Evolutionary conservation across 345 rosid genomes (phyloP).

Genomic region (Eucalyptus cloeziana): DNA sequence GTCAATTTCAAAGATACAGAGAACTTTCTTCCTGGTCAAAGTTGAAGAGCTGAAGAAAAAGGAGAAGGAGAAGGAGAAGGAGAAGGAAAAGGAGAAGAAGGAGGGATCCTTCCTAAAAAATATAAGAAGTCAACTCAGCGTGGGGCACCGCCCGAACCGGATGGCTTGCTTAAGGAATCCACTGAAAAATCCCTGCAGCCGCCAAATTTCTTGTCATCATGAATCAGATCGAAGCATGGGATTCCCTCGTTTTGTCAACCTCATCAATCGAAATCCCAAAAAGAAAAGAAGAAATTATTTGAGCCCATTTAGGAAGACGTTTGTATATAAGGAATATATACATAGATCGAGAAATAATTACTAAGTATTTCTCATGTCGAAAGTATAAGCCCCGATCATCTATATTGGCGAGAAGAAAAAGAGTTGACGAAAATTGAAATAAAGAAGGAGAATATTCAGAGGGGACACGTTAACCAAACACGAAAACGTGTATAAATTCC

Average conservation of each 20-base stretch:
- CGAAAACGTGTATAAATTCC: neutral
- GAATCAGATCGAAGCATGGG: neutral
- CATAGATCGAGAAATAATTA: neutral
- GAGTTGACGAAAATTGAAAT: neutral
- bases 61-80: neutral
- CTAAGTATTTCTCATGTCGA: rapidly evolving
- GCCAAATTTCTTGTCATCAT: neutral
- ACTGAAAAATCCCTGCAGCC: neutral
- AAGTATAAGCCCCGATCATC: neutral
- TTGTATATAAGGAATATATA: neutral
- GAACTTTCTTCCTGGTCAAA: neutral
- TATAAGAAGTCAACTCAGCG: neutral
- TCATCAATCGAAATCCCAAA: neutral
- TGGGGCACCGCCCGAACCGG: neutral
- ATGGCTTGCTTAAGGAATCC: neutral
- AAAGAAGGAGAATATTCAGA: neutral
- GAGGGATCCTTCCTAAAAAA: neutral
- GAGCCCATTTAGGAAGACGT: neutral
- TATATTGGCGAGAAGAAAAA: neutral
- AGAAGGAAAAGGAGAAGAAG: neutral
- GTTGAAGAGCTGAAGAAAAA: neutral
- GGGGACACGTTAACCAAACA: neutral
- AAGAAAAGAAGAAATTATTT: neutral
- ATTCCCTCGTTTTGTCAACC: neutral
- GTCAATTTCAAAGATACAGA: neutral